Evolutionary conservation across 768 basidiomycete species (phyloP).

Genomic region (Boletus bicolor): DNA sequence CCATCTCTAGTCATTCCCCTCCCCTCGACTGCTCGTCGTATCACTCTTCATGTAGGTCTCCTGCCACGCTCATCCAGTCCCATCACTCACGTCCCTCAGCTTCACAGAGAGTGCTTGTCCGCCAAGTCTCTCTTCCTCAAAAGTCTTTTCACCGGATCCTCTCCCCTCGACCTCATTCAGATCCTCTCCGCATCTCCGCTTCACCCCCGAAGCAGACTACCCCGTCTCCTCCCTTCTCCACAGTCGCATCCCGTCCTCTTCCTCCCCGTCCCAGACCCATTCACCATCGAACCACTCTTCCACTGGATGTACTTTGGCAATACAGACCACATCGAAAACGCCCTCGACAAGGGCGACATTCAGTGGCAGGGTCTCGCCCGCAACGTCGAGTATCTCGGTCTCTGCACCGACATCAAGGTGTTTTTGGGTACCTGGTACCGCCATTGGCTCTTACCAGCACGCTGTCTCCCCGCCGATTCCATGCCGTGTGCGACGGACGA

Average conservation of each 20-base stretch:
- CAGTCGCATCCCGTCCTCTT: constrained; percentile 66
- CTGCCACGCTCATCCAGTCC: background rate
- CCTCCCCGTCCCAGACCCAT: constrained; percentile 72
- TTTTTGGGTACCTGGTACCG: constrained; percentile 76
- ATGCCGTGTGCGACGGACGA: constrained; percentile 27
- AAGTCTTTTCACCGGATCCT: constrained; percentile 65
- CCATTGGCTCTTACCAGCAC: constrained; percentile 48
- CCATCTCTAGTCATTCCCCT: constrained; percentile 40
- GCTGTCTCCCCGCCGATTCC: constrained; percentile 22
- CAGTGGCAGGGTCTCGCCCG: constrained; percentile 86
- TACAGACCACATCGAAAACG: constrained; percentile 60
- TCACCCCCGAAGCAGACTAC: constrained; percentile 48
- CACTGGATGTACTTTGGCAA: constrained; percentile 85
- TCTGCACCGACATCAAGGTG: constrained; percentile 71
- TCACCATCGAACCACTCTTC: constrained; percentile 67
- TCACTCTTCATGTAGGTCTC: constrained; percentile 57
- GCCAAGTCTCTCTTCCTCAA: constrained; percentile 76
- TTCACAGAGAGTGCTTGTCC: constrained; percentile 80
- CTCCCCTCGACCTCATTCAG: constrained; percentile 55
- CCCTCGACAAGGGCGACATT: constrained; percentile 61
- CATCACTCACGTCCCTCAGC: constrained; percentile 37
- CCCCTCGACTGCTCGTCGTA: constrained; percentile 33
- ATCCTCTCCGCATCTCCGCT: constrained; percentile 27
- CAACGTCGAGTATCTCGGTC: constrained; percentile 85
- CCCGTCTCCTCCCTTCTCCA: constrained; percentile 60